These are phyloP conservation scores for Whalleya microplaca DNA, from an alignment of 2,329 filamentous ascomycete genomes.

Conservation along the genomic window DNA sequence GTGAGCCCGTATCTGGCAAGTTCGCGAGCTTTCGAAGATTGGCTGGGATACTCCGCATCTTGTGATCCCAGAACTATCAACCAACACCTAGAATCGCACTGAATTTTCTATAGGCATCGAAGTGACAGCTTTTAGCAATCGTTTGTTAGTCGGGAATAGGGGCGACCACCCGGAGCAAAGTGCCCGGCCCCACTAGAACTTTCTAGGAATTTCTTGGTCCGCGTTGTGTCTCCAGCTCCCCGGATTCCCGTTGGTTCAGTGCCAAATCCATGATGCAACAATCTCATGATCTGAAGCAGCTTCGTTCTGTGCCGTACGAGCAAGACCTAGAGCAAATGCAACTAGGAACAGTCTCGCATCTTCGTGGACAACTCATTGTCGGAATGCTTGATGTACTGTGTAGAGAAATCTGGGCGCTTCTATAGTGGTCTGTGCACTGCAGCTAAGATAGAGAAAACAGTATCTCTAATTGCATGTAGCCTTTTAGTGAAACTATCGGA, in stretches of 20 bases:
- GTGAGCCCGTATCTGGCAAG: conserved; percentile 15
- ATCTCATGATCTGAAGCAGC: background rate
- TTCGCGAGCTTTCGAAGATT: conserved; percentile 27
- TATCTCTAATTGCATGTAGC: too few relatives aligned
- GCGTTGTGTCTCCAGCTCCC: background rate
- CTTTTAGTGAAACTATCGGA: too few relatives aligned
- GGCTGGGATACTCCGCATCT: background rate
- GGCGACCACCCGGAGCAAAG: background rate
- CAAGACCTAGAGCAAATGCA: background rate
- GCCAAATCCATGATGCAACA: background rate
- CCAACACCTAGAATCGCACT: conserved; percentile 31
- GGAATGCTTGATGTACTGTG: too few relatives aligned
- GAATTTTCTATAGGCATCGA: conserved; percentile 15
- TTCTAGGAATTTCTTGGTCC: background rate
- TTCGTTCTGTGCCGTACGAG: background rate
- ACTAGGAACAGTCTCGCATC: background rate
- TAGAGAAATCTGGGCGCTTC: too few relatives aligned
- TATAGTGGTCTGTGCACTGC: background rate
- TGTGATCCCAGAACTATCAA: background rate
- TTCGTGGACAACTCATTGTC: too few relatives aligned
- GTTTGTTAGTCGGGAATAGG: background rate
- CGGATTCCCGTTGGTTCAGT: background rate
- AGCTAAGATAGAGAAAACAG: background rate
- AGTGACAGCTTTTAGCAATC: background rate
- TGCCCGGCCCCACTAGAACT: background rate